phyloP scores from a whole-genome alignment of 192 early-diverging fungal genomes.

The Coemansia sp. region DNA sequence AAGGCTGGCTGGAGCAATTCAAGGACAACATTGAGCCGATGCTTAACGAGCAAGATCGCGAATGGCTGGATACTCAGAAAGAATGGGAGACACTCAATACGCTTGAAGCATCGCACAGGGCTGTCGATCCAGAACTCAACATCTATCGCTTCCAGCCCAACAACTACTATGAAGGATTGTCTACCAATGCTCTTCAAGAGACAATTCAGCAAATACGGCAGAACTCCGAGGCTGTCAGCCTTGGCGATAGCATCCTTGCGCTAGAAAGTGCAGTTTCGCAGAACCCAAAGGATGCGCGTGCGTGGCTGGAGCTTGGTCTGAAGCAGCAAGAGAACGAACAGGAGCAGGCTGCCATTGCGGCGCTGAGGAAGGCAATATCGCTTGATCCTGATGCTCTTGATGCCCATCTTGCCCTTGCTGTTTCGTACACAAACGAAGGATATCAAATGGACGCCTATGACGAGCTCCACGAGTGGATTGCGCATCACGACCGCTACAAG shows the following conservation, averaged over 20 bases:
- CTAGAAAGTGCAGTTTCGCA: constrained; percentile 87
- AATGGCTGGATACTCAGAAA: constrained; percentile 74
- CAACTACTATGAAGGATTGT: constrained; percentile 34
- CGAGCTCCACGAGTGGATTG: constrained; percentile 85
- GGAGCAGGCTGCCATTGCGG: constrained; percentile 87
- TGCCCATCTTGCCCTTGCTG: constrained; percentile 83
- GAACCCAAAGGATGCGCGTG: constrained; percentile 71
- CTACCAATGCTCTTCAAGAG: constrained; percentile 45
- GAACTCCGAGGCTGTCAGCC: constrained; percentile 56
- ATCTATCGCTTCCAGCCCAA: constrained; percentile 70
- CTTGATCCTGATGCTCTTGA: constrained; percentile 75
- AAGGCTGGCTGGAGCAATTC: constrained; percentile 70
- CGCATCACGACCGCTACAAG: constrained; percentile 71
- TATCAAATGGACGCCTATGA: constrained; percentile 85
- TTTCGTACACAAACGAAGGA: constrained; percentile 93
- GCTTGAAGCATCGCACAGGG: constrained; percentile 37
- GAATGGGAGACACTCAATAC: constrained; percentile 65
- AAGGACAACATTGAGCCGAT: constrained; percentile 70
- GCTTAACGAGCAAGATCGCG: constrained; percentile 61
- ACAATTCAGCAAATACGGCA: constrained; percentile 58
- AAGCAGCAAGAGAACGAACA: constrained; percentile 97
- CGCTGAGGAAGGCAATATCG: constrained; percentile 76
- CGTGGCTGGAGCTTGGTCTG: constrained; percentile 87
- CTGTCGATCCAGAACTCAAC: constrained; percentile 59
- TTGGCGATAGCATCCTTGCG: constrained; percentile 86